Evolutionary conservation across 2,329 filamentous ascomycete genomes (phyloP).

Genomic region (Penicillium sp.): DNA sequence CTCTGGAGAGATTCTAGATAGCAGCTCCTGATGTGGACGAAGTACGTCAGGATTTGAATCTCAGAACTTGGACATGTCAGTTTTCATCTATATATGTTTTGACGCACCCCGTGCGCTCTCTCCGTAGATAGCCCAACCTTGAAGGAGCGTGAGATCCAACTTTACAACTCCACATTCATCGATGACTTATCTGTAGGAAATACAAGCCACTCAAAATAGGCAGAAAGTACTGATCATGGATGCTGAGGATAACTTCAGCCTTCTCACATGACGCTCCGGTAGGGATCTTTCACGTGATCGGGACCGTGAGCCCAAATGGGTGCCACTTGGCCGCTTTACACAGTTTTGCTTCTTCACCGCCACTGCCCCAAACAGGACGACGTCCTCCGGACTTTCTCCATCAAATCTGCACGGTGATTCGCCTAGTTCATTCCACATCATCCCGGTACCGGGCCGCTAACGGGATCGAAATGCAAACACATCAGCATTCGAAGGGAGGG

Average conservation of each 20-base stretch:
- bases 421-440: background rate
- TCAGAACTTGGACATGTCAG: too few species aligned
- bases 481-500: background rate
- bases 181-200: too few species aligned
- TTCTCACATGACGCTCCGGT: too few species aligned
- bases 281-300: background rate
- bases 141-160: too few species aligned
- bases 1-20: background rate
- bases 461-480: constrained; percentile 7
- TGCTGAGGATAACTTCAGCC: too few species aligned
- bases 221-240: too few species aligned
- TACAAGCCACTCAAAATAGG: too few species aligned
- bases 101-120: too few species aligned
- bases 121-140: too few species aligned
- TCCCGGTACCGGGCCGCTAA: constrained; percentile 18
- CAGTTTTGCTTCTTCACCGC: background rate
- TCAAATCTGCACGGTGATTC: background rate
- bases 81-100: too few species aligned
- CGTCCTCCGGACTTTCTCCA: background rate
- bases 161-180: too few species aligned
- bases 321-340: background rate
- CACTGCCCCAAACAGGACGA: background rate
- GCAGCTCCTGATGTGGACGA: background rate
- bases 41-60: background rate
- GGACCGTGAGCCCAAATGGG: too few species aligned